Base-by-base conservation (phyloP, 225 moss, liverwort and hornwort species). In the Sphagnum tenellum region DNA sequence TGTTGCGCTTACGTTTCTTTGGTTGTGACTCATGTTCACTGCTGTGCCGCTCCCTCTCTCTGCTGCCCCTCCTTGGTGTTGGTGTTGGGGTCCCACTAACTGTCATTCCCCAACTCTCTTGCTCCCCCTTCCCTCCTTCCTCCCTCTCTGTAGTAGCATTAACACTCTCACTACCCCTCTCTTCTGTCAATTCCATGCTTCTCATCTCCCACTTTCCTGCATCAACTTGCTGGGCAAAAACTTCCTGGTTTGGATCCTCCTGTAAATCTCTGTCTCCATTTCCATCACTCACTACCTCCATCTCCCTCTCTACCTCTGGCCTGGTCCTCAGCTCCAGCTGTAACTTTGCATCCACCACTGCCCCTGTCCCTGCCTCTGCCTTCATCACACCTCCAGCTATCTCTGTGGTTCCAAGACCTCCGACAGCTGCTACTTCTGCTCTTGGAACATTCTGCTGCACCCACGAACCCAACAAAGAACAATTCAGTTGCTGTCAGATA, bases 1-100 rank as follows among this genome's bases (percentile, higher is more conserved):
- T 96, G 69, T 96, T 96, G 58, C 96, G 75, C 70, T 96, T 96
- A 70, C 96, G 86, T 89, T 96, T 96, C 83, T 89, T 96, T 12
- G 90, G 88, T 46, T 87, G 81, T 61, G 84, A 85, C 51, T 92
- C 90, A 69, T 92, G 90, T 55, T 86, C 72, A 68, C 82, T 79
- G 69, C 82, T 89, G 55, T 89, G 82, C 10, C 90, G 80, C 73
- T 95, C 91, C 66, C 87, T 78, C 71, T 89, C 91, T 49, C 92
- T 85, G 73, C 84, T 86, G 49, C 80, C 76, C 69, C 80, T 88
- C 71, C 92, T 88, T 51, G 79, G 66, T 48, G 72, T 63, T 45
- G 82, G 74, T 49, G 88, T 75, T 59, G 72, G 65, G 70, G 71
- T 82, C 68, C 49, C 78, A 52, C 75, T 73, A 66, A 78, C 75